Conservation (phyloP, 1,284 basidiomycete genomes). For the Moesziomyces sp. region DNA sequence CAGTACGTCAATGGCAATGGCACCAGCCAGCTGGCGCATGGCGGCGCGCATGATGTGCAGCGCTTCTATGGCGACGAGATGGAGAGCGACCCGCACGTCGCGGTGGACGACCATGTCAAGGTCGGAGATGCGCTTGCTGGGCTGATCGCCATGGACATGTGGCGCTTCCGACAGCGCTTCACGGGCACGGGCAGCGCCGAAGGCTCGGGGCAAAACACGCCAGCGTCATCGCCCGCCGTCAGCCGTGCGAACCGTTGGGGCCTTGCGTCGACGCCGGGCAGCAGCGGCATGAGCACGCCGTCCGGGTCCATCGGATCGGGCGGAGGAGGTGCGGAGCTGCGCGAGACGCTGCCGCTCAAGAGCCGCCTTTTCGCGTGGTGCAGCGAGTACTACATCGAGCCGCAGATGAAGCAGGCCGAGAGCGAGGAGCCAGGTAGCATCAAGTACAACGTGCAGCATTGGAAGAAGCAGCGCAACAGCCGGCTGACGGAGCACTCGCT, state of each 20-base stretch:
- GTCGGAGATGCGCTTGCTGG: conserved; percentile 58
- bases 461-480: conserved; percentile 92
- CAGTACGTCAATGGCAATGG: conserved; percentile 19
- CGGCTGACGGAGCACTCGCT: conserved; percentile 78
- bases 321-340: conserved; percentile 23
- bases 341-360: conserved; percentile 80
- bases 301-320: conserved; percentile 29
- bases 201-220: conserved; percentile 44
- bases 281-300: conserved; percentile 33
- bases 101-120: conserved; percentile 47
- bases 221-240: conserved; percentile 40
- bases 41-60: conserved; percentile 15
- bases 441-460: conserved; percentile 93
- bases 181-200: conserved; percentile 25
- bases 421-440: conserved; percentile 93
- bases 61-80: conserved; percentile 34
- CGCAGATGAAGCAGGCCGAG: conserved; percentile 79
- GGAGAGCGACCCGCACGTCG: conserved; percentile 28
- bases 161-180: conserved; percentile 52
- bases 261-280: conserved; percentile 31
- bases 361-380: conserved; percentile 96
- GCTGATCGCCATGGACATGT: conserved; percentile 64
- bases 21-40: not conserved
- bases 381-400: conserved; percentile 96
- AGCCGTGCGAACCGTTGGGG: conserved; percentile 45